phyloP scores from a whole-genome alignment of 371 early-diverging fungal genomes.

The Mucor ambiguus region DNA sequence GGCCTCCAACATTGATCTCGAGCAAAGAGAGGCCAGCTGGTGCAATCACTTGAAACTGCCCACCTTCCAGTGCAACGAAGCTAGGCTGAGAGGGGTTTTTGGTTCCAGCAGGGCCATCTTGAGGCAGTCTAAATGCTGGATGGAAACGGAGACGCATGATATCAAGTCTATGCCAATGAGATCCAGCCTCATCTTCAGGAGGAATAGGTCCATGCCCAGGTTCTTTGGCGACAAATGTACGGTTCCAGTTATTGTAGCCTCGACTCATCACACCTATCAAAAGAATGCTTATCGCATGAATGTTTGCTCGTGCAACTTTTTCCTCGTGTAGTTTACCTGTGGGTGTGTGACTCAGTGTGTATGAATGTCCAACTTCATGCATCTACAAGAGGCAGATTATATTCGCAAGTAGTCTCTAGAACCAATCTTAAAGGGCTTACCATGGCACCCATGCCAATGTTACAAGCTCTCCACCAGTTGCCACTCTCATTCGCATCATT shows the following conservation, averaged over 20 bases:
- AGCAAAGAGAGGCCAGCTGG: constrained; percentile 57
- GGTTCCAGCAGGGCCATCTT: constrained; percentile 41
- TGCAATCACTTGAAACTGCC: constrained; percentile 40
- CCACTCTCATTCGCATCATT: constrained; percentile 65
- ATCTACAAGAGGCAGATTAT: constrained; percentile 21
- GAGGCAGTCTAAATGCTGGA: constrained; percentile 58
- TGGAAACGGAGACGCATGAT: constrained; percentile 66
- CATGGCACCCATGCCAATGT: constrained; percentile 76
- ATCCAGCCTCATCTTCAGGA: constrained; percentile 56
- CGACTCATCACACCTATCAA: constrained; percentile 64
- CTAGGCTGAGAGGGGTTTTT: constrained; percentile 16
- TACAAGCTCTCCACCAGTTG: constrained; percentile 58
- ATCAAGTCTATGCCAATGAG: constrained; percentile 70
- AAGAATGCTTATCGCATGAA: not conserved
- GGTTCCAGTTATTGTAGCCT: constrained; percentile 69
- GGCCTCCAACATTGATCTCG: constrained; percentile 55
- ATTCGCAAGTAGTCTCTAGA: not conserved
- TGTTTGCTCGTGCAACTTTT: not conserved
- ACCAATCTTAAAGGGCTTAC: constrained; percentile 5
- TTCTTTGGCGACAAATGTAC: constrained; percentile 63
- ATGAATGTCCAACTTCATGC: constrained; percentile 71
- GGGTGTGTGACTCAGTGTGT: constrained; percentile 62
- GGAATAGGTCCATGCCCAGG: constrained; percentile 53
- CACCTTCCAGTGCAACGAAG: constrained; percentile 39
- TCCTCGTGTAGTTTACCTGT: constrained; percentile 21